Evolutionary conservation across 2,329 filamentous ascomycete genomes (phyloP).

Genomic region (Botrytis elliptica): DNA sequence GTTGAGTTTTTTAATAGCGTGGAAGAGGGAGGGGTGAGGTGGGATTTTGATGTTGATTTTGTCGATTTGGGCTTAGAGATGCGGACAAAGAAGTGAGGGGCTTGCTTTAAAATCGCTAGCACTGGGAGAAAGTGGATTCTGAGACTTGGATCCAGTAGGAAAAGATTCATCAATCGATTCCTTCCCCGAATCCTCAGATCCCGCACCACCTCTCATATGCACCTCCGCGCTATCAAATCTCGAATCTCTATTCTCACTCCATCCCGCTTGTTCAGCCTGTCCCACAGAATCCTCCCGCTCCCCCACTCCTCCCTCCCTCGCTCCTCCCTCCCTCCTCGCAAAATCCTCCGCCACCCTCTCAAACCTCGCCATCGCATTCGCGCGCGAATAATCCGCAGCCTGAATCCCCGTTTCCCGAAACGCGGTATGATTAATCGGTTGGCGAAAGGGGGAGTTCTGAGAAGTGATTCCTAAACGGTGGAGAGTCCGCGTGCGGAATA

Average conservation of each 20-base stretch:
- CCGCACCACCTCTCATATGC: neutral
- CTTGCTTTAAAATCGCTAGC: neutral
- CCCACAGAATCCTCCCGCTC: too few relatives aligned
- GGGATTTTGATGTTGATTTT: neutral
- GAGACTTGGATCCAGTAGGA: neutral
- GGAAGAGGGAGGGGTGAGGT: neutral
- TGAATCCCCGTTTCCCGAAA: neutral
- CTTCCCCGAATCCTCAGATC: neutral
- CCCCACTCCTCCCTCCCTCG: neutral
- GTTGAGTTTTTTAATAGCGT: neutral
- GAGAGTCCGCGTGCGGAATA: neutral
- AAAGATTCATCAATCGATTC: neutral
- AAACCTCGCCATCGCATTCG: neutral
- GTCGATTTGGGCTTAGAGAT: neutral
- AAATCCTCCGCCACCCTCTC: neutral
- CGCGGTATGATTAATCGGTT: rapidly evolving
- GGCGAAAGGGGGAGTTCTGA: neutral
- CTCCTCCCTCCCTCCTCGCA: neutral
- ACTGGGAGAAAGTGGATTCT: too few relatives aligned
- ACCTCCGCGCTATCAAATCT: neutral
- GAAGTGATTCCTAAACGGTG: neutral
- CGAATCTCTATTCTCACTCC: too few relatives aligned
- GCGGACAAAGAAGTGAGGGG: neutral
- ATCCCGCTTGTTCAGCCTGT: rapidly evolving
- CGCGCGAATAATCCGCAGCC: neutral